Evolutionary conservation across 1,284 basidiomycete genomes (phyloP).

Genomic region (Earliella scabrosa): DNA sequence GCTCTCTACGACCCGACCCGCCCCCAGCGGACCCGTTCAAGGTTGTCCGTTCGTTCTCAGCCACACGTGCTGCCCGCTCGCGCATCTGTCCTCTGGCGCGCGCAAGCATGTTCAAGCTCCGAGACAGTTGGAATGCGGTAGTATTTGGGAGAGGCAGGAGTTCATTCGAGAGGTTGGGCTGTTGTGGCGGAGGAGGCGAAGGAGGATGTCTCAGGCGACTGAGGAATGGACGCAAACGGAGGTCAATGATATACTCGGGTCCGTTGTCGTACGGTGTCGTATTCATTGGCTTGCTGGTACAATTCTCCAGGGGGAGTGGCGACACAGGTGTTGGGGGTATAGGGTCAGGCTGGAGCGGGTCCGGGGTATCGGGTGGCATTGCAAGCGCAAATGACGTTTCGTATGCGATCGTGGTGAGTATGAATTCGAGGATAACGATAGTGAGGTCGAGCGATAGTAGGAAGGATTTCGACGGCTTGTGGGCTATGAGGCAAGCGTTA

Average conservation of each 20-base stretch:
- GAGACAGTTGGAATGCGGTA: constrained; percentile 54
- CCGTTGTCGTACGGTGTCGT: constrained; percentile 28
- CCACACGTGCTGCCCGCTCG: constrained; percentile 29
- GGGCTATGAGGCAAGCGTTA: constrained; percentile 44
- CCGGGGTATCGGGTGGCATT: constrained; percentile 36
- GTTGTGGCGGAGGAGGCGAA: constrained; percentile 39
- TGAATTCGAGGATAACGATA: constrained; percentile 65
- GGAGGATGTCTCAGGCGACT: constrained; percentile 58
- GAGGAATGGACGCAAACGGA: constrained; percentile 56
- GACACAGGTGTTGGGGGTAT: constrained; percentile 30
- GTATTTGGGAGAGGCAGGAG: constrained; percentile 65
- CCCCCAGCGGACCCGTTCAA: not conserved
- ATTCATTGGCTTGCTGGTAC: constrained; percentile 25
- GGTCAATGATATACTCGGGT: constrained; percentile 60
- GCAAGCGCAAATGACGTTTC: constrained; percentile 50
- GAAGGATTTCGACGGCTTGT: constrained; percentile 62
- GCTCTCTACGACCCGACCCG: constrained; percentile 17
- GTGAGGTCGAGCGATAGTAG: constrained; percentile 66
- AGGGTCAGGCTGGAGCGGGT: constrained; percentile 34
- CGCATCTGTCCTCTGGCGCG: constrained; percentile 47
- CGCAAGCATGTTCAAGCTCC: constrained; percentile 56
- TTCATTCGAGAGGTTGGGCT: constrained; percentile 34
- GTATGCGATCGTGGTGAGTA: constrained; percentile 69
- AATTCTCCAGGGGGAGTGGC: constrained; percentile 27
- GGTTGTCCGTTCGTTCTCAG: not conserved